Percentiles rank a stretch among this genome's conserved stretches.
Evolutionary conservation across 768 basidiomycete species (phyloP).

Genomic region (Trametes gibbosa): DNA sequence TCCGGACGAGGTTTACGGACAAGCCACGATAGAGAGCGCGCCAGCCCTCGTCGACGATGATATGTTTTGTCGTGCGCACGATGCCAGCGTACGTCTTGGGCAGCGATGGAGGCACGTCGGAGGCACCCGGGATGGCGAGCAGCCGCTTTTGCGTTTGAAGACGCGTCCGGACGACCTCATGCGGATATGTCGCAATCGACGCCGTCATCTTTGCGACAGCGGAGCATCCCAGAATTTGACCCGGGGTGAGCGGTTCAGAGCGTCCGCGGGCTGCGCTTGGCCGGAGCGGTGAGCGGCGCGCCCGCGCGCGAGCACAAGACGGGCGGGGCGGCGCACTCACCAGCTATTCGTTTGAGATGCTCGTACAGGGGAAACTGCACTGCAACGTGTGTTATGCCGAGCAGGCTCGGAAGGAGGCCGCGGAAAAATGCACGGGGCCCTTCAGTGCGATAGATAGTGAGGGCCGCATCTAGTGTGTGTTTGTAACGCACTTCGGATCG

Average conservation of each 20-base stretch:
- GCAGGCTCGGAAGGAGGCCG: conserved; percentile 86
- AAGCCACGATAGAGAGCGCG: conserved; percentile 88
- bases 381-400: conserved; percentile 93
- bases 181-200: conserved; percentile 93
- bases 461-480: conserved; percentile 87
- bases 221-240: conserved; percentile 81
- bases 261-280: conserved; percentile 44
- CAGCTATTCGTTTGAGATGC: conserved; percentile 79
- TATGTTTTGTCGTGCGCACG: conserved; percentile 65
- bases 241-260: conserved; percentile 46
- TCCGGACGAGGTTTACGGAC: conserved; percentile 90
- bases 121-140: conserved; percentile 40
- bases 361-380: conserved; percentile 99
- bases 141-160: conserved; percentile 82
- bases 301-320: not conserved
- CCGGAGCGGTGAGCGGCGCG: not conserved
- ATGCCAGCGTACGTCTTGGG: conserved; percentile 66
- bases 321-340: conserved; percentile 50
- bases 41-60: conserved; percentile 84
- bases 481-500: conserved; percentile 75
- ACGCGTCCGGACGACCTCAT: conserved; percentile 98
- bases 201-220: conserved; percentile 96
- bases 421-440: conserved; percentile 90
- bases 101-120: conserved; percentile 54
- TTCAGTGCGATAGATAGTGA: conserved; percentile 87